Evolutionary conservation across 495 filamentous ascomycete species (phyloP), one percentile per base, ranked within the genome.

Genomic region (Hypoxylon rickii): DNA sequence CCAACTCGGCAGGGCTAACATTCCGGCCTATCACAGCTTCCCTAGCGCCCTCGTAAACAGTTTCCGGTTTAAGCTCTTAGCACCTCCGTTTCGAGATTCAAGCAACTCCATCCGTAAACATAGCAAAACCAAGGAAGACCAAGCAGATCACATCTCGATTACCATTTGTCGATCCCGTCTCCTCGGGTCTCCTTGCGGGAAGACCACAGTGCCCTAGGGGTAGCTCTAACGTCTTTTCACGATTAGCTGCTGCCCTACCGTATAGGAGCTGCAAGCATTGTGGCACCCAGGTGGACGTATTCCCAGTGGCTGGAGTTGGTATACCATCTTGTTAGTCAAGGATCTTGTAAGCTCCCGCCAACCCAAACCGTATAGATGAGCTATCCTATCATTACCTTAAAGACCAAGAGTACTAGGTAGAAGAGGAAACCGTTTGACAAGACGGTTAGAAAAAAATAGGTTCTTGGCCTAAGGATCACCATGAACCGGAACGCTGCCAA

Each of bases 401-500:
- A 50, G 44, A 31, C 12, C 58, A 51, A 39, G 45, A 51, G 24
- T 38, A 45, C 39, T 38, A 17, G 45, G 36, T 19, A 29, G 31
- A n/a, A 42, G 18, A n/a, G 29, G 51, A 55, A 56, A 55, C 51
- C 51, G 46, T 42, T 21, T 17, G 26, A 54, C 48, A 53, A 61
- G 58, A 68, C 58, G 56, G 65, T 66, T n/a, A n/a, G n/a, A 55
- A 58, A 49, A 54, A 33, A 32, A 51, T 41, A 34, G 50, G 22
- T 37, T 53, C 62, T 63, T 68, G 62, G 65, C 65, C 16, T 65
- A 51, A 63, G 65, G 65, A 64, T 68, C 58, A 60, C 65, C 47
- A 49, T 58, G 46, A 43, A 47, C 51, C 66, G 63, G 66, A 69
- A 61, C 53, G 41, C 43, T 57, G 58, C 66, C 66, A 63, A 66